These are phyloP conservation scores for Lachnellula occidentalis DNA, from an alignment of 2,329 filamentous ascomycete species.

Conservation along the genomic window DNA sequence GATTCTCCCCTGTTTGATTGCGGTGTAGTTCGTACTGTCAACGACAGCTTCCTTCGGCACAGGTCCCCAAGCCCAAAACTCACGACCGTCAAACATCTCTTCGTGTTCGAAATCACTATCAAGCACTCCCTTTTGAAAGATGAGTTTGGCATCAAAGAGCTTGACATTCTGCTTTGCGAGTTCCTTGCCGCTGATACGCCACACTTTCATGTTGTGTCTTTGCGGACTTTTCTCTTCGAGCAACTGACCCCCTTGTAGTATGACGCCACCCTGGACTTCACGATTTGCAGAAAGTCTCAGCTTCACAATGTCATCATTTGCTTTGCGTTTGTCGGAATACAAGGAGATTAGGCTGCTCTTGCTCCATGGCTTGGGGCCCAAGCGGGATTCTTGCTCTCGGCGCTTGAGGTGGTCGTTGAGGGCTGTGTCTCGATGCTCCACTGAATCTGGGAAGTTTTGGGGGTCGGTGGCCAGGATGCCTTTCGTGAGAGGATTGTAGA, in stretches of 20 bases:
- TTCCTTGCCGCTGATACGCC: background rate
- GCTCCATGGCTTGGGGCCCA: background rate
- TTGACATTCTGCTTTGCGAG: background rate
- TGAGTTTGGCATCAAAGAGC: background rate
- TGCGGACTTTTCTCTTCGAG: background rate
- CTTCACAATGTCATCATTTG: background rate
- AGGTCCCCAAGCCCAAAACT: background rate
- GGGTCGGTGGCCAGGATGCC: background rate
- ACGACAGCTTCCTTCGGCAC: background rate
- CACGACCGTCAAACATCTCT: background rate
- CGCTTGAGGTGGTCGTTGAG: background rate
- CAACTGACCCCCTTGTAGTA: background rate
- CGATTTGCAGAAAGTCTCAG: background rate
- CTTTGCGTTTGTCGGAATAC: background rate
- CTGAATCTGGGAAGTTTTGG: background rate
- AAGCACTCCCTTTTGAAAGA: background rate
- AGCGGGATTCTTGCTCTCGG: background rate
- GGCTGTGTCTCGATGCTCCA: background rate
- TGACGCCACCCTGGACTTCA: background rate
- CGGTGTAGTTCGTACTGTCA: background rate
- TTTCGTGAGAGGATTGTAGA: background rate
- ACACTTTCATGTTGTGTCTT: background rate
- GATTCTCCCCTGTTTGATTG: background rate
- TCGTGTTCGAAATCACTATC: background rate
- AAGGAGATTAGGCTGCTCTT: background rate